Evolutionary conservation across 495 filamentous ascomycete genomes (phyloP).

Genomic region (Aspergillus taichungensis): DNA sequence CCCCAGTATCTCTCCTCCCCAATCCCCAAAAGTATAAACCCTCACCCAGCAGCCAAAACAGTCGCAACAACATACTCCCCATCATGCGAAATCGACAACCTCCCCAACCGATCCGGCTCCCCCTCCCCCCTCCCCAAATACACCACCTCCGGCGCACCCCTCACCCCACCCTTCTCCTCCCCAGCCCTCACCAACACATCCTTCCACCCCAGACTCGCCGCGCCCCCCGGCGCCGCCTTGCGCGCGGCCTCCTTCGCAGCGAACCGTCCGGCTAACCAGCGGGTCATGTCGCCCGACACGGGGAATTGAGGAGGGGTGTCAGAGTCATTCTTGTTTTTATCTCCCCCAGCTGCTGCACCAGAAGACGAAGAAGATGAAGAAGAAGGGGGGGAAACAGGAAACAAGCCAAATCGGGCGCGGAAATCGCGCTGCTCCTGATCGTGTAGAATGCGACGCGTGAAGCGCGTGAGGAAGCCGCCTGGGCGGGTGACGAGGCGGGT

Average conservation of each 20-base stretch:
- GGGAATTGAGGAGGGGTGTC: constrained; percentile 7
- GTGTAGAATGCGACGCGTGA: constrained; percentile 45
- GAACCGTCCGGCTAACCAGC: constrained; percentile 41
- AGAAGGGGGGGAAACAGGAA: constrained; percentile 4
- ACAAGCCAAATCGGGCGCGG: constrained; percentile 24
- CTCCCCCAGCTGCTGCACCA: not conserved
- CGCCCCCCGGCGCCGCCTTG: constrained; percentile 36
- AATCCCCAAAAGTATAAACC: too few relatives aligned
- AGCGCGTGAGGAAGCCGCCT: constrained; percentile 34
- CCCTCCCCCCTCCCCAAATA: constrained; percentile 21
- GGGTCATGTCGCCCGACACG: constrained; percentile 31
- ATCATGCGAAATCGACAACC: constrained; percentile 50
- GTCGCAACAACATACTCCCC: constrained; percentile 51
- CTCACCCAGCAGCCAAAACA: constrained; percentile 35
- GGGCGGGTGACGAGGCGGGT: constrained; percentile 33
- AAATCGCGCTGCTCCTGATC: constrained; percentile 35
- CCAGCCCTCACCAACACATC: constrained; percentile 31
- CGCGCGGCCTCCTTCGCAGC: constrained; percentile 42
- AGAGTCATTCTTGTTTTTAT: not conserved
- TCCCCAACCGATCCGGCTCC: constrained; percentile 21
- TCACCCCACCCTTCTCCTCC: constrained; percentile 5
- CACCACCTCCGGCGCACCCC: constrained; percentile 32
- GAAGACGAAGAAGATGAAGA: not conserved
- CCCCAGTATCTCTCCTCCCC: too few relatives aligned
- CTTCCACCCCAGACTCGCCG: constrained; percentile 31